phyloP scores from a whole-genome alignment of 2,329 filamentous ascomycete genomes.

The Ophiobolus disseminans region DNA sequence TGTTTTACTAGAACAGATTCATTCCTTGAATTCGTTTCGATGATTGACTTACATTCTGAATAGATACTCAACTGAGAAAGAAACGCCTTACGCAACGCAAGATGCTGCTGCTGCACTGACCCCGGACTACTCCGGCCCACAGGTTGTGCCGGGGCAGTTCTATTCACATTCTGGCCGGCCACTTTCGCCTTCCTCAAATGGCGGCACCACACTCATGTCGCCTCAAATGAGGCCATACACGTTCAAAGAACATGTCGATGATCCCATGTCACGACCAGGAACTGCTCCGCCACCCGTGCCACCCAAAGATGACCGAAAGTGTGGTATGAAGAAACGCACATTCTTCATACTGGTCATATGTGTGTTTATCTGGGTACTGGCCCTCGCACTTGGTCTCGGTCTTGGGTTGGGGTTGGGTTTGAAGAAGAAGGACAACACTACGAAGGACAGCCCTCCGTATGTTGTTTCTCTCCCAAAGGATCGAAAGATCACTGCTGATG shows the following conservation, averaged over 20 bases:
- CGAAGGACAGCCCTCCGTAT: no score
- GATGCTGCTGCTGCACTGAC: conserved; percentile 14
- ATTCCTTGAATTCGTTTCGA: no score
- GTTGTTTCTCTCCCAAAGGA: neutral
- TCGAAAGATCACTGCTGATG: neutral
- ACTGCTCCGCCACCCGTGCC: conserved; percentile 20
- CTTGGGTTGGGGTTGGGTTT: conserved; percentile 44
- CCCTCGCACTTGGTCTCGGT: conserved; percentile 47
- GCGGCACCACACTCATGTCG: conserved; percentile 22
- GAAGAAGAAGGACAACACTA: conserved; percentile 38
- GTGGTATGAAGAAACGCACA: conserved; percentile 32
- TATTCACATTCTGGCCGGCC: conserved; percentile 21
- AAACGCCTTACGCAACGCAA: conserved; percentile 22
- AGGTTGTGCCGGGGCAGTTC: conserved; percentile 30
- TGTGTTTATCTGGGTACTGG: conserved; percentile 38
- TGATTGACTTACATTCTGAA: neutral
- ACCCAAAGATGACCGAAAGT: conserved; percentile 29
- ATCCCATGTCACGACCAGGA: conserved; percentile 16
- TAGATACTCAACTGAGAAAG: conserved; percentile 31
- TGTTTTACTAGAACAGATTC: no score
- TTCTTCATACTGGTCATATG: conserved; percentile 32
- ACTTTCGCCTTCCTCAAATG: conserved; percentile 25
- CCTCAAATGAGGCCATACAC: conserved; percentile 26
- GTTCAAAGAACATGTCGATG: conserved; percentile 35
- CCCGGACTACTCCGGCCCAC: conserved; percentile 31